A percentile compares a stretch with the other conserved stretches of the same genome.
Conservation (phyloP, 805 yeast species). For the Barnettozyma botsteinii region DNA sequence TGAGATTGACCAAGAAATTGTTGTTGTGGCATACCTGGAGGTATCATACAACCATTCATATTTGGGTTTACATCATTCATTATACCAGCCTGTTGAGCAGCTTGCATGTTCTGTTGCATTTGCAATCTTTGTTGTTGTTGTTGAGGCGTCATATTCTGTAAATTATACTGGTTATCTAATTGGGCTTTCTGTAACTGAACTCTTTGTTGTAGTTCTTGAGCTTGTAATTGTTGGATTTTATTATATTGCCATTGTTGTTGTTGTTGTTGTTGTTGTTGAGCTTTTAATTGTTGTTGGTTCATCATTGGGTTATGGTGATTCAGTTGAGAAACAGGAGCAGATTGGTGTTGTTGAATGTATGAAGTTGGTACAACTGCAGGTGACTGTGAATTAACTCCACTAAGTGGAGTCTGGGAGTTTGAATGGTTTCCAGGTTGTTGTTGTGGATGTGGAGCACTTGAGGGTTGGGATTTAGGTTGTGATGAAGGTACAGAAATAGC, state of each 20-base stretch:
- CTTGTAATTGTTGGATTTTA: conserved; percentile 20
- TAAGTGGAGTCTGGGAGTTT: background rate
- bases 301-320: conserved; percentile 1
- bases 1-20: background rate
- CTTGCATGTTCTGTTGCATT: conserved; percentile 8
- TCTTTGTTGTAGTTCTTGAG: conserved; percentile 21
- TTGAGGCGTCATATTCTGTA: conserved; percentile 9
- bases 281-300: conserved; percentile 7
- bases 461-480: conserved; percentile 2
- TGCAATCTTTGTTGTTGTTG: conserved; percentile 18
- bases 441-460: conserved; percentile 4
- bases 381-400: background rate
- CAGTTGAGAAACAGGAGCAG: conserved; percentile 13
- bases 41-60: conserved; percentile 7
- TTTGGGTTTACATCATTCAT: background rate
- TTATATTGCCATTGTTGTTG: conserved; percentile 17
- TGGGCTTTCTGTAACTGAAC: conserved; percentile 23
- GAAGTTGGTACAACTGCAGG: background rate
- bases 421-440: conserved; percentile 3
- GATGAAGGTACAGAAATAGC: background rate
- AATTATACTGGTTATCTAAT: conserved; percentile 14
- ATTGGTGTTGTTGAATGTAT: conserved; percentile 19
- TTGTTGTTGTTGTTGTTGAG: conserved; percentile 7
- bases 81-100: conserved; percentile 4
- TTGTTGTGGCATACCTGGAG: conserved; percentile 11